Evolutionary conservation across 768 basidiomycete genomes (phyloP), one percentile per base, ranked within the genome.

Genomic region (Collybia nuda): DNA sequence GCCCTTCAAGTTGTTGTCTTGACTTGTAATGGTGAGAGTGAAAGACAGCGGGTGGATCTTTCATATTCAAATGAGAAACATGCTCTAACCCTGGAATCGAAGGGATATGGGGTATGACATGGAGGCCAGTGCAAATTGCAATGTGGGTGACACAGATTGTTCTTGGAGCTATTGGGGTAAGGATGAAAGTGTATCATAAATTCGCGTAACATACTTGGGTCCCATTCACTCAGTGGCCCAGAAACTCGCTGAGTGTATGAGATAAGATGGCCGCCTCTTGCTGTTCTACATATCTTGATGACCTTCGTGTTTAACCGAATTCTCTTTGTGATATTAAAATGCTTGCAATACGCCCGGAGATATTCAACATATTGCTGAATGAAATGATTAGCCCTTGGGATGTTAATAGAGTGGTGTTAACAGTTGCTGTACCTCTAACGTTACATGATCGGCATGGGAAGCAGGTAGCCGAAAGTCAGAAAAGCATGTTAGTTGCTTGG

Each of bases 401-500:
- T 15, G 17, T 19, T 21, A 24, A 17, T 15, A 24, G 17, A 52
- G 14, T 37, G 42, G 43, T 36, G 23, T n/a, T n/a, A 22, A 41
- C 21, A 35, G n/a, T 3, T 17, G 38, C 3, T 32, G 46, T 11
- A 73, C 74, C 56, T 70, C 65, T 5, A 80, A 56, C 1, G 73
- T 73, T 19, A 79, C 59, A 56, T 82, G 79, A 58, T 82, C 80
- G 11, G 67, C 60, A 49, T 78, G 74, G 12, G 65, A 62, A 9
- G 70, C 52, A 9, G 80, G 75, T 23, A 80, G 62, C 11, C 82
- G 77, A 62, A 80, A 83, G 62, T 84, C 82, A 24, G 78, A 79
- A 63, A 83, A 84, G 50, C 73, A 72, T 4, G 82, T 84, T 29
- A 84, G 67, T 59, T 83, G 80, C 57, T 82, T 83, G 11, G 77